These are phyloP conservation scores for Pseudogymnoascus destructans DNA, from an alignment of 2,329 filamentous ascomycete species.

Conservation along the genomic window DNA sequence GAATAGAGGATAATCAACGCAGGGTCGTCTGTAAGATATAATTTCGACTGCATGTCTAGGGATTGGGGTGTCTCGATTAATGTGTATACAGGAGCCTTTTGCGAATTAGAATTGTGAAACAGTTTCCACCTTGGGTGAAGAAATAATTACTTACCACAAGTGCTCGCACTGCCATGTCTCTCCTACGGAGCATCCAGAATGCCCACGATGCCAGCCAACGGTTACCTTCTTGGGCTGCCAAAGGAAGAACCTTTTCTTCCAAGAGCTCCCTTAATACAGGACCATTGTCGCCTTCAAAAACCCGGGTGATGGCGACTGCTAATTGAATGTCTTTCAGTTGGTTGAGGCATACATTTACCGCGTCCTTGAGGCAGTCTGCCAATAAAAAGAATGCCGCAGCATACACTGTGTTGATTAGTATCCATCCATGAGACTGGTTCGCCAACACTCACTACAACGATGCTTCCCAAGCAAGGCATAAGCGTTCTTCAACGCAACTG, in stretches of 20 bases:
- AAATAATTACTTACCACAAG: conserved; percentile 49
- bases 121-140: background rate
- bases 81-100: conserved; percentile 61
- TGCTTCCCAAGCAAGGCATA: conserved; percentile 88
- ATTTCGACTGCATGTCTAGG: conserved; percentile 58
- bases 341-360: conserved; percentile 72
- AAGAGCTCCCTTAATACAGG: conserved; percentile 61
- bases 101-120: conserved; percentile 15
- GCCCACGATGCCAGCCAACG: conserved; percentile 93
- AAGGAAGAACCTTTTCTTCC: conserved; percentile 62
- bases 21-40: conserved; percentile 83
- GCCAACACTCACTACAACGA: conserved; percentile 52
- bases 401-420: conserved; percentile 48
- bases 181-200: conserved; percentile 77
- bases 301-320: conserved; percentile 73
- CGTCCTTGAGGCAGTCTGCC: conserved; percentile 71
- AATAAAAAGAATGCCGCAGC: conserved; percentile 92
- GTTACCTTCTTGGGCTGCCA: conserved; percentile 71
- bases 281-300: conserved; percentile 77
- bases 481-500: conserved; percentile 84
- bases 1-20: conserved; percentile 77
- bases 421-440: background rate
- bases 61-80: conserved; percentile 56
- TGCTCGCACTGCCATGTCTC: conserved; percentile 71
- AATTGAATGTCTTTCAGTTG: conserved; percentile 83